These are phyloP conservation scores for Limnanthes douglasii DNA, from an alignment of 345 rosid genomes.

Conservation along the genomic window DNA sequence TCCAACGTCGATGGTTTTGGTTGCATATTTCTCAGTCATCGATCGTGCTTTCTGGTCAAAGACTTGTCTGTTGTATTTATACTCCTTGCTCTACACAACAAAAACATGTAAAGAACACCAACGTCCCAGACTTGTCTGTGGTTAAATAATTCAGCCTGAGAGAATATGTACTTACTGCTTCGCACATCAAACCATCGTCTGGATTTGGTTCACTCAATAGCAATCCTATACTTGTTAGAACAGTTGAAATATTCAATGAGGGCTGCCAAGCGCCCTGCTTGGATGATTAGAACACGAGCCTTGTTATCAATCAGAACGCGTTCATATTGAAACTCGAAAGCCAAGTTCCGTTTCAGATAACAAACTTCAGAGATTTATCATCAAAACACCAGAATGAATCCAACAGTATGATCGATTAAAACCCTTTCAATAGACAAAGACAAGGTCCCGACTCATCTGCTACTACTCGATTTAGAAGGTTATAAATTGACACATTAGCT, in stretches of 20 bases:
- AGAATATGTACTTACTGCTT: constrained; percentile 37
- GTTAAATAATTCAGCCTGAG: not conserved
- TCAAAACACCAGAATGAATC: too few species aligned
- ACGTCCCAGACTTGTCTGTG: too few species aligned
- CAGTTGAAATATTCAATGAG: constrained; percentile 71
- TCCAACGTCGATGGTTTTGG: constrained; percentile 19
- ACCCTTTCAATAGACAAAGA: too few species aligned
- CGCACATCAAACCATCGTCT: constrained; percentile 77
- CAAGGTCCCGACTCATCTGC: too few species aligned
- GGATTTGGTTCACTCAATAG: constrained; percentile 72
- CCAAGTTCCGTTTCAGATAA: too few species aligned
- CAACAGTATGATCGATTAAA: too few species aligned
- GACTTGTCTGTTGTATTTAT: constrained; percentile 58
- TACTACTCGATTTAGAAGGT: too few species aligned
- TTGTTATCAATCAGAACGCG: constrained; percentile 4
- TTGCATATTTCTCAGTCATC: constrained; percentile 60
- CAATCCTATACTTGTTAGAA: constrained; percentile 52
- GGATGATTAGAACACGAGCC: constrained; percentile 3
- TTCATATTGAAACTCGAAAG: too few species aligned
- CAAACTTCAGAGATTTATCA: too few species aligned
- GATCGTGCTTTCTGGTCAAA: constrained; percentile 56
- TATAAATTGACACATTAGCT: not conserved
- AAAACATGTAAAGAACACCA: not conserved
- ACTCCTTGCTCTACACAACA: constrained; percentile 54
- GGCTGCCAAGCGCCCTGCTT: constrained; percentile 89